Percentiles rank a stretch among this genome's conserved stretches.
Conservation (phyloP, 306 rosid genomes). For the Ormosia emarginata region DNA sequence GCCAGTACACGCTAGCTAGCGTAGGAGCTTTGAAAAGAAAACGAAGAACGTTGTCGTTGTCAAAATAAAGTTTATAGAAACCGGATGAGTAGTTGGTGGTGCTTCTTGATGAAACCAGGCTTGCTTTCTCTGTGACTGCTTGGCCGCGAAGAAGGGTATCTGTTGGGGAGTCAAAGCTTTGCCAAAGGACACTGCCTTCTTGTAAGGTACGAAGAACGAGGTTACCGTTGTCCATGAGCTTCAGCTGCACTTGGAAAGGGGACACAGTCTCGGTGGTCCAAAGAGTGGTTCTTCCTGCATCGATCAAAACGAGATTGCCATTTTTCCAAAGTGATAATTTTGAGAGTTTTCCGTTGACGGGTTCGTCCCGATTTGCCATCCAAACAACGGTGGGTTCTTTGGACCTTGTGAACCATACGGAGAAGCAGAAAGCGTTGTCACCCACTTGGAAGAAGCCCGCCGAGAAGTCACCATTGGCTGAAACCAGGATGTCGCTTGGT, state of each 20-base stretch:
- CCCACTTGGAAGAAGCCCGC: constrained; percentile 52
- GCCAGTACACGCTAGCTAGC: constrained; percentile 38
- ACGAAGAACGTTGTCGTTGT: constrained; percentile 39
- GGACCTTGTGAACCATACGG: constrained; percentile 39
- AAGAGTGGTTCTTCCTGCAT: constrained; percentile 27
- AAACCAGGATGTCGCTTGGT: constrained; percentile 27
- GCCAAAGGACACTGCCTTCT: constrained; percentile 32
- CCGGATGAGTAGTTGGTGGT: constrained; percentile 34
- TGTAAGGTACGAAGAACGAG: constrained; percentile 23
- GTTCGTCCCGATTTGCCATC: constrained; percentile 58
- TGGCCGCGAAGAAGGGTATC: constrained; percentile 54
- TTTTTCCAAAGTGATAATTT: constrained; percentile 27
- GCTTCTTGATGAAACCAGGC: constrained; percentile 29
- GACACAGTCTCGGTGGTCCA: constrained; percentile 39
- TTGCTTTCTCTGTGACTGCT: constrained; percentile 20
- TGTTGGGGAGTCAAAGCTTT: constrained; percentile 49
- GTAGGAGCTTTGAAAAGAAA: constrained; percentile 18
- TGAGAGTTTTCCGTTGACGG: constrained; percentile 48
- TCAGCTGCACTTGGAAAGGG: neutral
- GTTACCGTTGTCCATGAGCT: constrained; percentile 43
- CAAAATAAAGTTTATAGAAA: constrained; percentile 39
- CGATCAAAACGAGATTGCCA: constrained; percentile 46
- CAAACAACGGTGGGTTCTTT: constrained; percentile 41
- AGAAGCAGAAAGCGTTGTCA: constrained; percentile 54
- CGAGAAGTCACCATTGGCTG: constrained; percentile 40